Conservation (phyloP, 2,329 filamentous ascomycete species). For the Ophiostoma himal-ulmi region DNA sequence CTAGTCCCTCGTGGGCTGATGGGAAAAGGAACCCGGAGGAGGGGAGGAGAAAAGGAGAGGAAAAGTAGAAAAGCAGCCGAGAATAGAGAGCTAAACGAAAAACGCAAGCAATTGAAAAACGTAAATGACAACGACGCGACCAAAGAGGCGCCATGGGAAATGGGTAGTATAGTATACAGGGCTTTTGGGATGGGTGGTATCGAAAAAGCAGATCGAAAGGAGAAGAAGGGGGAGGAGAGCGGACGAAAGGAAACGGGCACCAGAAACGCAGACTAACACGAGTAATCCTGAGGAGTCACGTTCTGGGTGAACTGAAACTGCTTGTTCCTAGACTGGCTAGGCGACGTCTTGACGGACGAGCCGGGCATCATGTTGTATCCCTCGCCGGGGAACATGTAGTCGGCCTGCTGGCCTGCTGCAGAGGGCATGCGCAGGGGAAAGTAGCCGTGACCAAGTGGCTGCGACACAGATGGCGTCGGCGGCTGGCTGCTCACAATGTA, state of each 20-base stretch:
- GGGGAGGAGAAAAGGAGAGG: background rate
- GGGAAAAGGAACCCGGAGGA: background rate
- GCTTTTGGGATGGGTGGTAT: background rate
- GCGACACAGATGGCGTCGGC: constrained; percentile 44
- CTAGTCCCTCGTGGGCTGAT: background rate
- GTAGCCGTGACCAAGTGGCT: constrained; percentile 41
- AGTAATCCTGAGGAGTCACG: constrained; percentile 41
- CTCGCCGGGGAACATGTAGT: constrained; percentile 49
- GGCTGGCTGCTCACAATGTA: constrained; percentile 47
- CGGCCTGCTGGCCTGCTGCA: constrained; percentile 29
- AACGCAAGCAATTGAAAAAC: background rate
- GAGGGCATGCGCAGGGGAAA: constrained; percentile 26
- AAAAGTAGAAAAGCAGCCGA: background rate
- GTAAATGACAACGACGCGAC: background rate
- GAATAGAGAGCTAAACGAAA: background rate
- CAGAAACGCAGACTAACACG: background rate
- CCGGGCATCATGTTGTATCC: constrained; percentile 34
- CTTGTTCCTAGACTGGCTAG: constrained; percentile 36
- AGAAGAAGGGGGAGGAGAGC: background rate
- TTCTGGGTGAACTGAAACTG: constrained; percentile 44
- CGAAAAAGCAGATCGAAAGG: background rate
- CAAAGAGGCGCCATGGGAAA: background rate
- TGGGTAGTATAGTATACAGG: background rate
- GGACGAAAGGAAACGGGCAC: background rate
- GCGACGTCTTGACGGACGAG: constrained; percentile 28